These are phyloP conservation scores for Thalassiosira delicatula DNA, from an alignment of 352 stramenopile species.

Conservation along the genomic window DNA sequence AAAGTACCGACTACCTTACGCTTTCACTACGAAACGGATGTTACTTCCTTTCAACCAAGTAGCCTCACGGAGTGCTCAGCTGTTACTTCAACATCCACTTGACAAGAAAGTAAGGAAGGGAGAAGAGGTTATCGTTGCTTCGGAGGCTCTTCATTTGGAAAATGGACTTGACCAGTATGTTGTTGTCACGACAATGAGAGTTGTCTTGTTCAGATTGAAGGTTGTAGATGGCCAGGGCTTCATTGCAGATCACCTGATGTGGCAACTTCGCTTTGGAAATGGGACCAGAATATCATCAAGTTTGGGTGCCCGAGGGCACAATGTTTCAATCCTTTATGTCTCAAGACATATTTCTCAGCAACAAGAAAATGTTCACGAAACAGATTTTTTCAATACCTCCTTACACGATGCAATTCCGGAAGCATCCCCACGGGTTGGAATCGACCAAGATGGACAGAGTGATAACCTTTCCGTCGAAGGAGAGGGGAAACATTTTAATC, in stretches of 20 bases:
- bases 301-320: constrained; percentile 75
- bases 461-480: constrained; percentile 29
- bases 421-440: constrained; percentile 11
- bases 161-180: constrained; percentile 80
- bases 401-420: constrained; percentile 16
- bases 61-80: constrained; percentile 68
- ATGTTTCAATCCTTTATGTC: constrained; percentile 59
- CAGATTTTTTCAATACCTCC: constrained; percentile 7
- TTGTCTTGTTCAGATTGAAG: constrained; percentile 79
- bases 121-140: constrained; percentile 75
- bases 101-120: constrained; percentile 67
- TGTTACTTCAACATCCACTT: constrained; percentile 72
- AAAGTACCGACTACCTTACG: constrained; percentile 77
- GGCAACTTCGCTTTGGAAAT: constrained; percentile 71
- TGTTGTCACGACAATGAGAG: constrained; percentile 75
- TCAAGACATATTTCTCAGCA: constrained; percentile 34
- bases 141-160: constrained; percentile 74
- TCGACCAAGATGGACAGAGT: constrained; percentile 35
- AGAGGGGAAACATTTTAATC: constrained; percentile 26
- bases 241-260: constrained; percentile 66
- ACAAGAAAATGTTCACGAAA: constrained; percentile 8
- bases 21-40: constrained; percentile 76
- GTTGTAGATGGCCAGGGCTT: constrained; percentile 64
- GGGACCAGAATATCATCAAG: constrained; percentile 58
- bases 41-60: constrained; percentile 76